phyloP scores from a whole-genome alignment of 306 rosid species.

The Vigna trinervia region DNA sequence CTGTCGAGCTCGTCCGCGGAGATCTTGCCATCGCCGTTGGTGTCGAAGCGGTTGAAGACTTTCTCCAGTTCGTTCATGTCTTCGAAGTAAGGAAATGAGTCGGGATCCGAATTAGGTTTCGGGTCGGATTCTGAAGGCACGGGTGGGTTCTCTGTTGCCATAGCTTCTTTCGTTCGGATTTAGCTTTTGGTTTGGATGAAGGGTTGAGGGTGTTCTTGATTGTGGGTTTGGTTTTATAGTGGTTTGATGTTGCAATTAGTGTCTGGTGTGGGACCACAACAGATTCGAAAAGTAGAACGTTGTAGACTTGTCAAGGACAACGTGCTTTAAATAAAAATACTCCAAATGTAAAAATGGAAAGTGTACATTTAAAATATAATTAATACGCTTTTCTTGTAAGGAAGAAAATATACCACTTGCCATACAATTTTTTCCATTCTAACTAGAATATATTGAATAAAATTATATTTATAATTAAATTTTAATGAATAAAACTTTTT shows the following conservation, averaged over 20 bases:
- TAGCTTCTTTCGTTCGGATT: conserved; percentile 2
- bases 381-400: too few species aligned
- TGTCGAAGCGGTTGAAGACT: conserved; percentile 82
- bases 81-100: conserved; percentile 31
- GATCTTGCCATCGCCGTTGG: conserved; percentile 88
- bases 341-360: too few species aligned
- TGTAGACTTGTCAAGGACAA: neutral
- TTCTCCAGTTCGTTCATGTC: conserved; percentile 53
- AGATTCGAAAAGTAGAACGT: neutral
- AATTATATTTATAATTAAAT: too few species aligned
- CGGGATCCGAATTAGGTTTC: conserved; percentile 19
- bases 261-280: neutral
- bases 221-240: neutral
- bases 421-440: too few species aligned
- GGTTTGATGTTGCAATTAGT: neutral
- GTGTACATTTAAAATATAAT: too few species aligned
- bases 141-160: conserved; percentile 21
- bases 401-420: too few species aligned
- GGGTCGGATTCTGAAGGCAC: conserved; percentile 30
- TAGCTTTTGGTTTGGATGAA: neutral
- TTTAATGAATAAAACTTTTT: too few species aligned
- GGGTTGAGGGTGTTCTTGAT: neutral
- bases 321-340: too few species aligned
- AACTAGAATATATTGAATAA: too few species aligned
- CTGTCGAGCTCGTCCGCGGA: conserved; percentile 68